A percentile compares a stretch with the other conserved stretches of the same genome.
phyloP scores from a whole-genome alignment of 768 basidiomycete genomes.

The Rhizopogon vinicolor region DNA sequence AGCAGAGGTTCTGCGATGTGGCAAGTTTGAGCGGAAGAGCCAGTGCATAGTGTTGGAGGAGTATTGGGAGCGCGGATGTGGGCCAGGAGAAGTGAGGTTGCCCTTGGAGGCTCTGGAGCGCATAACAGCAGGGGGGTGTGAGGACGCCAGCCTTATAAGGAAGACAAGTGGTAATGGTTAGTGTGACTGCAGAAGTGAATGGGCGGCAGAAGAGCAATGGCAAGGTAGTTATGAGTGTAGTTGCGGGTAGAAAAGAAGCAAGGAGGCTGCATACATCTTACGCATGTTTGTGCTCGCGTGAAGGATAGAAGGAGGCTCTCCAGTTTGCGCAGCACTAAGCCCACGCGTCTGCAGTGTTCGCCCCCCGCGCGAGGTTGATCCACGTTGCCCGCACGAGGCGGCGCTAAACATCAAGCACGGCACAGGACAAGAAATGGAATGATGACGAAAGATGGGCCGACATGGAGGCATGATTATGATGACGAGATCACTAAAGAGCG shows the following conservation, averaged over 20 bases:
- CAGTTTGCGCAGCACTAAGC: conserved; percentile 17
- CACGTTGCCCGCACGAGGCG: conserved; percentile 25
- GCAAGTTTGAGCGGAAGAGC: conserved; percentile 73
- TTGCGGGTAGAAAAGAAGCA: conserved; percentile 14
- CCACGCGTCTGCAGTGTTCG: conserved; percentile 27
- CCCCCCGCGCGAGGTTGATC: conserved; percentile 6
- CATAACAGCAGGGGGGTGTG: conserved; percentile 13
- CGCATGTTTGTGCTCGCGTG: conserved; percentile 18
- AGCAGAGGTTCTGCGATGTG: conserved; percentile 53
- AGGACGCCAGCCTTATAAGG: conserved; percentile 8
- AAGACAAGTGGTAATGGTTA: conserved; percentile 8
- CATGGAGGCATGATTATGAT: neutral
- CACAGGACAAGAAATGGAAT: neutral
- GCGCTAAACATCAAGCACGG: neutral
- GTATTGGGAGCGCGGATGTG: conserved; percentile 23
- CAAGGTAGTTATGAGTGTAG: conserved; percentile 8
- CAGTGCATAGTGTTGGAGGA: conserved; percentile 50
- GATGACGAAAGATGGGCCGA: neutral
- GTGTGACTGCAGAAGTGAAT: conserved; percentile 1
- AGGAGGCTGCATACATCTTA: conserved; percentile 16
- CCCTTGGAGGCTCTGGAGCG: conserved; percentile 19
- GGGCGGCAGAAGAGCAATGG: conserved; percentile 2
- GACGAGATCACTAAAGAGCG: too few relatives aligned
- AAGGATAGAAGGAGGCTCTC: neutral
- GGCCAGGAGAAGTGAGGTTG: conserved; percentile 14